phyloP scores from a whole-genome alignment of 371 early-diverging fungal genomes.

The Vairimorpha ceranae region DNA sequence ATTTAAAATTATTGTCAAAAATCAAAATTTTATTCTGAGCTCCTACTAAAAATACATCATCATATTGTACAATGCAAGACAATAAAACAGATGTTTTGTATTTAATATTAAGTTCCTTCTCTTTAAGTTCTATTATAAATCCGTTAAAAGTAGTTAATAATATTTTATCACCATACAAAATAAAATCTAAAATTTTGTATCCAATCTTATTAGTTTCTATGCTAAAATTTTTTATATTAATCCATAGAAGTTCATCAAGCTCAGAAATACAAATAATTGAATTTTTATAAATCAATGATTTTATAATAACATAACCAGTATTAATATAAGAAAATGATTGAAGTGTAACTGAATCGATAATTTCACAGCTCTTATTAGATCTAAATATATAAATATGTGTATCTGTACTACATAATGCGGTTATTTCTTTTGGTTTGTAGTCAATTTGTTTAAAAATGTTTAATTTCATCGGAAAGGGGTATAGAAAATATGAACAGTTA shows the following conservation, averaged over 20 bases:
- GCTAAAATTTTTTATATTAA: neutral
- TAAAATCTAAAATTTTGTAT: neutral
- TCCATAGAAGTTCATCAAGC: neutral
- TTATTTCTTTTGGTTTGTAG: slow-evolving; percentile 27
- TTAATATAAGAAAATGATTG: neutral
- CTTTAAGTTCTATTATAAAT: neutral
- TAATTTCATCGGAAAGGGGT: slow-evolving; percentile 22
- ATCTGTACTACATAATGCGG: slow-evolving; percentile 26
- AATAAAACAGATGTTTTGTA: neutral
- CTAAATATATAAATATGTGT: slow-evolving; percentile 35
- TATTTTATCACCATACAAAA: neutral
- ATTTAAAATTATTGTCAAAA: neutral
- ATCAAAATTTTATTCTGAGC: slow-evolving; percentile 11
- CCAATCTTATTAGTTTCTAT: neutral
- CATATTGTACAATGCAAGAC: neutral
- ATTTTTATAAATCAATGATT: neutral
- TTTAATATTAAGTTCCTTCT: neutral
- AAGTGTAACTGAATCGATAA: slow-evolving; percentile 16
- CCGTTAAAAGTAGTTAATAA: neutral
- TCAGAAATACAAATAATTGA: neutral
- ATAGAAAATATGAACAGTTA: no score
- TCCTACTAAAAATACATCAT: slow-evolving; percentile 16
- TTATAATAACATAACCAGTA: neutral
- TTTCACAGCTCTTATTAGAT: slow-evolving; percentile 11
- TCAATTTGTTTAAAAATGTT: slow-evolving; percentile 31